These are phyloP conservation scores for Casaregolazyma lundiana DNA, from an alignment of 1,139 yeast genomes.

Conservation along the genomic window DNA sequence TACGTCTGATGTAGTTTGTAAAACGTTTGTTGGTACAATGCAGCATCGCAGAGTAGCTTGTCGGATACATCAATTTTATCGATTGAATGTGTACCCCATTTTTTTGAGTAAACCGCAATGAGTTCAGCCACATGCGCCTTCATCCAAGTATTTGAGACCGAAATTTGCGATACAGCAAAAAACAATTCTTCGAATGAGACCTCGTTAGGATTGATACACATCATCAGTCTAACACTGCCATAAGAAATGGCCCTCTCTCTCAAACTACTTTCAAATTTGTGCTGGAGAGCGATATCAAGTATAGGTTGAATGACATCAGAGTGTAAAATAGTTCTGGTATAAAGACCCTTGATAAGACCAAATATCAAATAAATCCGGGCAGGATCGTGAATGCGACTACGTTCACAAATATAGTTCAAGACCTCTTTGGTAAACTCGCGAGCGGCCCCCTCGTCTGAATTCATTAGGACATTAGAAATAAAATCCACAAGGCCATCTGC, in stretches of 20 bases:
- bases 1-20: not conserved
- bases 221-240: slow-evolving; percentile 13
- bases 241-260: slow-evolving; percentile 13
- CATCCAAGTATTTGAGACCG: not conserved
- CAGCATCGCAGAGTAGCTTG: not conserved
- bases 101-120: not conserved
- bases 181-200: slow-evolving; percentile 6
- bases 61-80: not conserved
- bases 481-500: slow-evolving; percentile 52
- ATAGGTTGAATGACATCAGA: slow-evolving; percentile 6
- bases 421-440: slow-evolving; percentile 27
- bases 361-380: slow-evolving; percentile 58
- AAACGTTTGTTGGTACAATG: not conserved
- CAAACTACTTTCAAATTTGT: slow-evolving; percentile 16
- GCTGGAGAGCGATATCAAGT: slow-evolving; percentile 13
- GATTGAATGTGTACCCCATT: slow-evolving; percentile 2
- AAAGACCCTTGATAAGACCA: slow-evolving; percentile 56
- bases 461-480: slow-evolving; percentile 42
- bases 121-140: not conserved
- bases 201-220: slow-evolving; percentile 12
- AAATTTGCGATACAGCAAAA: not conserved
- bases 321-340: slow-evolving; percentile 9
- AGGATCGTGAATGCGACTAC: slow-evolving; percentile 43
- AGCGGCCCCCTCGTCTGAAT: slow-evolving; percentile 36
- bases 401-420: not conserved